phyloP scores from a whole-genome alignment of 192 early-diverging fungal species.

The Fimicolochytrium jonesii region DNA sequence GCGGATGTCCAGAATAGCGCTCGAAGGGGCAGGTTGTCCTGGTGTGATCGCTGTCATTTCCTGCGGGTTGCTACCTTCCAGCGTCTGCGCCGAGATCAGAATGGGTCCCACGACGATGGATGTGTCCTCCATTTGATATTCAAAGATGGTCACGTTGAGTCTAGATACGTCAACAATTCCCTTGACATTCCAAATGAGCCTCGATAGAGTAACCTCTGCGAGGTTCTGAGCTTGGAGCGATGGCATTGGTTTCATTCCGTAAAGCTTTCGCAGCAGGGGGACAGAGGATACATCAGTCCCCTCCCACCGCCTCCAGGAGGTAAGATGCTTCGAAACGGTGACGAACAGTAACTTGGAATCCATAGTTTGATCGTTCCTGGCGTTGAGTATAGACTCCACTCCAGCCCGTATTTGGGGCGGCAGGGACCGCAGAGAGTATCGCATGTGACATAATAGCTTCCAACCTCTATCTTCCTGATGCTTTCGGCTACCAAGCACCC shows the following conservation, averaged over 20 bases:
- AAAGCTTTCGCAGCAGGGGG: conserved; percentile 21
- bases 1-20: conserved; percentile 1
- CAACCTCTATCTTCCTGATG: conserved; percentile 69
- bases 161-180: not conserved
- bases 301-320: conserved; percentile 47
- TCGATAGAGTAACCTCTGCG: not conserved
- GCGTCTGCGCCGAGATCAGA: not conserved
- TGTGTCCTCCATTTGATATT: conserved; percentile 28
- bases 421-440: conserved; percentile 43
- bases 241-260: conserved; percentile 8
- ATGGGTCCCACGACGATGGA: conserved; percentile 24
- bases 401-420: conserved; percentile 28
- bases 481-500: conserved; percentile 56
- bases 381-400: conserved; percentile 32
- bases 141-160: conserved; percentile 24
- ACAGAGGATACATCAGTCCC: conserved; percentile 35
- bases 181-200: conserved; percentile 3
- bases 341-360: conserved; percentile 15
- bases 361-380: not conserved
- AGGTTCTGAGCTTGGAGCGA: not conserved
- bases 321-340: conserved; percentile 10
- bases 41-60: not conserved
- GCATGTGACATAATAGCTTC: conserved; percentile 66
- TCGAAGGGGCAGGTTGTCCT: too few species aligned
- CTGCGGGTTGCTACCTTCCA: not conserved